Evolutionary conservation across 371 early-diverging fungal genomes (phyloP), one percentile per base, ranked within the genome.

Genomic region (Chytridium lagenaria): DNA sequence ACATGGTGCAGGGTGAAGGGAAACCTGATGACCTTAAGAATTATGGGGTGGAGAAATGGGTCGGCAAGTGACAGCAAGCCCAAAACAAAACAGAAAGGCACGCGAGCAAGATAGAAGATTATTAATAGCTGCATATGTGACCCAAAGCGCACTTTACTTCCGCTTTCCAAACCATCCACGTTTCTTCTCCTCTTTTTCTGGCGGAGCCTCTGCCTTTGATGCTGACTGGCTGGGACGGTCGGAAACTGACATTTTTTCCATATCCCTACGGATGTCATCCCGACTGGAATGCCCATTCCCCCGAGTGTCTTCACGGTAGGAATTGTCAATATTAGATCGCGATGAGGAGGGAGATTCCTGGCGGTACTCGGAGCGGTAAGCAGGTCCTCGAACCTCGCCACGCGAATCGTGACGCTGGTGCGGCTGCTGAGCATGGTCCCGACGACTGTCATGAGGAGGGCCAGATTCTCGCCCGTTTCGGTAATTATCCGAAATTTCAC

Each of bases 121-220:
- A n/a, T n/a, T n/a, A n/a, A n/a, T n/a, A n/a, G n/a, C n/a, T n/a
- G n/a, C n/a, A n/a, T n/a, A n/a, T n/a, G n/a, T n/a, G n/a, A n/a
- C n/a, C n/a, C n/a, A n/a, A n/a, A n/a, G n/a, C n/a, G n/a, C n/a
- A n/a, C n/a, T n/a, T 44, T 44, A 7, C 44, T 44, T 44, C 44
- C 19, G 44, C 44, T 44, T 44, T 44, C 44, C 12, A 26, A 61
- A 61, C 61, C 61, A 61, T 12, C 61, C 44, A 44, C 44, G 44
- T 19, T 44, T 61, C 61, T 61, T 36, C 61, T 61, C 34, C 61
- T 61, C 55, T 26, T 52, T 52, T 23, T 61, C 61, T 36, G 5
- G 30, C 30, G 3, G 7, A 5, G 3, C 36, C 10, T 37, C 36
- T n/a, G n/a, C n/a, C 61, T 61, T 34, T 61, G 5, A 5, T 5